Evolutionary conservation across 2,329 filamentous ascomycete genomes (phyloP).

Genomic region (Xylaria sp.): DNA sequence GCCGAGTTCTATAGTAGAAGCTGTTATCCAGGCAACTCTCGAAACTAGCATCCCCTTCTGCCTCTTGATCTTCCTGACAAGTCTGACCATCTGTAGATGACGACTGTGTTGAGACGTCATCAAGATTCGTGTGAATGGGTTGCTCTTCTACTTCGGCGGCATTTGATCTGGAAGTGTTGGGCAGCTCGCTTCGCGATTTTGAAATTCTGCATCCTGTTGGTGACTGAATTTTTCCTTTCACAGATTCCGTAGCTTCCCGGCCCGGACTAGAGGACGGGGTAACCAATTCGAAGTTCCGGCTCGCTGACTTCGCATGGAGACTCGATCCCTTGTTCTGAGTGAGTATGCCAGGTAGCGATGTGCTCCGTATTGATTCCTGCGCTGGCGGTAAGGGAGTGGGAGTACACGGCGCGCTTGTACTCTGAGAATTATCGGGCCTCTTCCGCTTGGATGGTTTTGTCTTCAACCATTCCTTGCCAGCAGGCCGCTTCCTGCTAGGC

Average conservation of each 20-base stretch:
- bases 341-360: constrained; percentile 6
- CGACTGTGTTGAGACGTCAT: neutral
- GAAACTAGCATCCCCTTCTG: constrained; percentile 20
- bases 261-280: constrained; percentile 32
- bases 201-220: neutral
- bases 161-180: neutral
- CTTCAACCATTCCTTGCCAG: constrained; percentile 34
- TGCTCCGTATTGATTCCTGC: constrained; percentile 5
- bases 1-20: constrained; percentile 35
- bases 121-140: neutral
- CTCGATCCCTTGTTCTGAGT: neutral
- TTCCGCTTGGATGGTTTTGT: constrained; percentile 31
- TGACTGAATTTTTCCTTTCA: neutral
- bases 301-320: constrained; percentile 6
- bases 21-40: constrained; percentile 33
- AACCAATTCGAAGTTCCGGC: constrained; percentile 31
- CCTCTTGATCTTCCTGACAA: constrained; percentile 1
- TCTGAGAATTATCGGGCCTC: constrained; percentile 23
- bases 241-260: constrained; percentile 9
- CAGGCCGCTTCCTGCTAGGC: constrained; percentile 28
- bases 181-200: neutral
- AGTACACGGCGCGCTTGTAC: constrained; percentile 18
- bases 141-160: neutral
- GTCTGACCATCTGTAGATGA: neutral
- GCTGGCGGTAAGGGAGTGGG: constrained; percentile 24